Evolutionary conservation across 1,284 basidiomycete species (phyloP).

Genomic region (Leccinum proliferum): DNA sequence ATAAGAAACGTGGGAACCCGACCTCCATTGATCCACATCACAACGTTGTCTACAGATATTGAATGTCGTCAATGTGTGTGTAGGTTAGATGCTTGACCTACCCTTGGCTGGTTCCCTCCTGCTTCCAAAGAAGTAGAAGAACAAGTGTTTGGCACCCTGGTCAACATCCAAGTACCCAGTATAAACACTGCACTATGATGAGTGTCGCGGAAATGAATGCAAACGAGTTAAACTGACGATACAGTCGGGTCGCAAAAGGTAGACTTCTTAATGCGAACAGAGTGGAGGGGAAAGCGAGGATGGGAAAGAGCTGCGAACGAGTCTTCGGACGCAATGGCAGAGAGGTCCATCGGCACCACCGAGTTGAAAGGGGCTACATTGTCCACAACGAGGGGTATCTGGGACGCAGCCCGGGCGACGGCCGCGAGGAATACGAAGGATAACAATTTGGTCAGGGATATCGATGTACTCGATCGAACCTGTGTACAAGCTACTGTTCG

Average conservation of each 20-base stretch:
- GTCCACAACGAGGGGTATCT: slow-evolving; percentile 9
- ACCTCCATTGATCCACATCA: slow-evolving; percentile 74
- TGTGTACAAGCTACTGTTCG: slow-evolving; percentile 29
- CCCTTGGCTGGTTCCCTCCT: slow-evolving; percentile 56
- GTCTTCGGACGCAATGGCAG: slow-evolving; percentile 31
- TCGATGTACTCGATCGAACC: slow-evolving; percentile 6
- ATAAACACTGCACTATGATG: slow-evolving; percentile 37
- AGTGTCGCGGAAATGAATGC: neutral
- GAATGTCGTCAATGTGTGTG: neutral
- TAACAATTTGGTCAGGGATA: slow-evolving; percentile 19
- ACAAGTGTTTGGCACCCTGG: slow-evolving; percentile 53
- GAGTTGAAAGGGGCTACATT: neutral
- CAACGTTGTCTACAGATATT: slow-evolving; percentile 46
- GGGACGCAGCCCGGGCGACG: slow-evolving; percentile 1
- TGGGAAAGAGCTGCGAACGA: slow-evolving; percentile 42
- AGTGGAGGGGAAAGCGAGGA: slow-evolving; percentile 44
- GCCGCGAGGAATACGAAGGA: slow-evolving; percentile 7
- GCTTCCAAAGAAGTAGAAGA: slow-evolving; percentile 87
- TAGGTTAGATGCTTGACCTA: slow-evolving; percentile 10
- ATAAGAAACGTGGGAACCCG: slow-evolving; percentile 17
- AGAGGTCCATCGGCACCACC: slow-evolving; percentile 5
- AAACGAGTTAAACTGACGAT: slow-evolving; percentile 35
- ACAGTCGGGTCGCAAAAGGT: slow-evolving; percentile 63
- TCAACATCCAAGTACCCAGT: slow-evolving; percentile 63
- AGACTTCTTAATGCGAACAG: slow-evolving; percentile 53